Evolutionary conservation across 1,284 basidiomycete genomes (phyloP), one percentile per base, ranked within the genome.

Genomic region (Tranzscheliella williamsii): DNA sequence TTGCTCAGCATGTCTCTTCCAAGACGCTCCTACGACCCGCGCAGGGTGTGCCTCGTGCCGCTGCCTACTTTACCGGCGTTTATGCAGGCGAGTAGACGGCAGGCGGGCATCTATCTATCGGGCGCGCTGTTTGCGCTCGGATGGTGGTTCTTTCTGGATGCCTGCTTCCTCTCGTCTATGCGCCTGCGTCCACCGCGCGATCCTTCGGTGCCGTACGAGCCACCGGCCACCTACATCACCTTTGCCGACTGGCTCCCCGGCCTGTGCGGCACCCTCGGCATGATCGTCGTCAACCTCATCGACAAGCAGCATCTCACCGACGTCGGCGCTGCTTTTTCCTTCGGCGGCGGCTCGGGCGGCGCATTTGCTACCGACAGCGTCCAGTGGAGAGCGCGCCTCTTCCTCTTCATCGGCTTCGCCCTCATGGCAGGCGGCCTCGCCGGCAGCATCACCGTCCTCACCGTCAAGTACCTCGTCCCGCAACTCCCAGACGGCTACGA

Each of bases 161-260:
- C 94, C 16, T 86, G 87, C 31, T 87, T 95, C 51, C 83, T 93
- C 43, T 95, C 91, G 2, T 57, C 67, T 35, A 72, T 60, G 33
- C 73, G 24, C 21, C 85, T 87, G 22, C 89, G 90, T 70, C 86
- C 87, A 1, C 85, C 86, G 55, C 24, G 27, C n/a, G 64, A 66
- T 20, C 83, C 84, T 61, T 85, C 85, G 40, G 84, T 85, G 26
- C 85, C 86, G 4, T 83, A 87, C 49, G 81, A 86, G 61, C 83
- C 86, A 0, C 86, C 86, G 5, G 86, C 90, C 3, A 89, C 95
- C 5, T 89, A 91, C 76, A 88, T 96, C 77, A 81, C 84, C 16
- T 93, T 94, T 77, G 86, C 90, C 21, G 93, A 96, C 82, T 97
- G 94, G 94, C 82, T 95, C 13, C 91, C 93, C 0, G 94, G 92